Evolutionary conservation across 495 filamentous ascomycete genomes (phyloP), one percentile per base, ranked within the genome.

Genomic region (Beverwykella pulmonaria): DNA sequence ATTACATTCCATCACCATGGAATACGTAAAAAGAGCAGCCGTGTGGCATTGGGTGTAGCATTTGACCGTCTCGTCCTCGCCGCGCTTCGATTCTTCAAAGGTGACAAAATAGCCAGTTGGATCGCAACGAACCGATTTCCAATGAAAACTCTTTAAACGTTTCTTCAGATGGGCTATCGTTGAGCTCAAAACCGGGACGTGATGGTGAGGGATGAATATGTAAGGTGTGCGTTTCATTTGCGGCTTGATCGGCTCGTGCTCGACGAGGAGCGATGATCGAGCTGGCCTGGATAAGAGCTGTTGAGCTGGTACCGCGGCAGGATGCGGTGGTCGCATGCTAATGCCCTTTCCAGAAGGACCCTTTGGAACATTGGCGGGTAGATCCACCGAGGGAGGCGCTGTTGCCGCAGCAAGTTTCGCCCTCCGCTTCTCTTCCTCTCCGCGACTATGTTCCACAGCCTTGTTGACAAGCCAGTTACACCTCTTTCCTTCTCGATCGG

Each of bases 1-100:
- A 54, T 92, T 87, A 65, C 87, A 87, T 73, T 92, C 88, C 93
- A 99, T 96, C 46, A 86, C 86, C 92, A 99, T 91, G 56, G 83
- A 86, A 73, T 97, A 98, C 5, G 86, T 97, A 80, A 99, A 98
- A 49, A 99, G 83, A 1, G 86, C 82, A 26, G 86, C 85, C 74
- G 87, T 87, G 74, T 96, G 84, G 59, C 87, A 89, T 36, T 85
- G 79, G 55, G 84, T 80, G 69, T 83, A 91, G 75, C 93, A 97
- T 47, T 87, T 83, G 34, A 88, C 85, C 12, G 90, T 88, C 74
- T 97, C 91, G 52, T 87, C 80, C 62, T 93, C 87, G 20, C 95
- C 95, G 36, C 83, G 77, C 30, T 82, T 80, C 15, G 84, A 89
- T 68, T 92, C 88, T 52, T 88, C 86, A 70, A 98, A 99, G 30